Evolutionary conservation across 1,139 yeast species (phyloP).

Genomic region (Candida sojae): DNA sequence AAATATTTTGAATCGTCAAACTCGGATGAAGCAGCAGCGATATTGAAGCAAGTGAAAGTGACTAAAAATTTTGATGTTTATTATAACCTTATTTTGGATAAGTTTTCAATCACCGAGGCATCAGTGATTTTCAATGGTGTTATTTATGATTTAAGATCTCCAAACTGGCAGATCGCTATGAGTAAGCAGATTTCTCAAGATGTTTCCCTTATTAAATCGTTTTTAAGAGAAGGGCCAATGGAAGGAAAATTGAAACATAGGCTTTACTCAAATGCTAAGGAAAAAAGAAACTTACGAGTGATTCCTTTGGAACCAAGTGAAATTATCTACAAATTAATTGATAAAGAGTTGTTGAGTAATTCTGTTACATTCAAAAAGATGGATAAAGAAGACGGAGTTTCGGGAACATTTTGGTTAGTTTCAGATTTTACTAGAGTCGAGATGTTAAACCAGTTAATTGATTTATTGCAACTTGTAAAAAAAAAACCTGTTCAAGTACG

Average conservation of each 20-base stretch:
- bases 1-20: slow-evolving; percentile 31
- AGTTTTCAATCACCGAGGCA: slow-evolving; percentile 48
- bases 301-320: slow-evolving; percentile 36
- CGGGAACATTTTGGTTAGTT: slow-evolving; percentile 52
- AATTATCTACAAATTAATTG: slow-evolving; percentile 34
- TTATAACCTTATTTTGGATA: slow-evolving; percentile 22
- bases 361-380: slow-evolving; percentile 20
- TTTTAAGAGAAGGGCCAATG: slow-evolving; percentile 22
- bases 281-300: slow-evolving; percentile 33
- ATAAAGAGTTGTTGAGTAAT: slow-evolving; percentile 26
- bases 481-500: slow-evolving; percentile 37
- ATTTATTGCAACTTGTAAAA: slow-evolving; percentile 30
- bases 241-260: slow-evolving; percentile 26
- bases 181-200: slow-evolving; percentile 42
- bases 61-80: slow-evolving; percentile 25
- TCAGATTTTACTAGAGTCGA: slow-evolving; percentile 50
- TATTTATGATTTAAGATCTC: slow-evolving; percentile 40
- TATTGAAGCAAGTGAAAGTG: slow-evolving; percentile 25
- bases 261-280: slow-evolving; percentile 36
- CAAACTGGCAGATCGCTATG: slow-evolving; percentile 42
- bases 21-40: slow-evolving; percentile 25
- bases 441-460: slow-evolving; percentile 44
- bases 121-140: slow-evolving; percentile 75
- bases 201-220: slow-evolving; percentile 27
- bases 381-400: slow-evolving; percentile 16